These are phyloP conservation scores for Aspergillus sclerotioniger DNA, from an alignment of 495 filamentous ascomycete species.

Conservation along the genomic window DNA sequence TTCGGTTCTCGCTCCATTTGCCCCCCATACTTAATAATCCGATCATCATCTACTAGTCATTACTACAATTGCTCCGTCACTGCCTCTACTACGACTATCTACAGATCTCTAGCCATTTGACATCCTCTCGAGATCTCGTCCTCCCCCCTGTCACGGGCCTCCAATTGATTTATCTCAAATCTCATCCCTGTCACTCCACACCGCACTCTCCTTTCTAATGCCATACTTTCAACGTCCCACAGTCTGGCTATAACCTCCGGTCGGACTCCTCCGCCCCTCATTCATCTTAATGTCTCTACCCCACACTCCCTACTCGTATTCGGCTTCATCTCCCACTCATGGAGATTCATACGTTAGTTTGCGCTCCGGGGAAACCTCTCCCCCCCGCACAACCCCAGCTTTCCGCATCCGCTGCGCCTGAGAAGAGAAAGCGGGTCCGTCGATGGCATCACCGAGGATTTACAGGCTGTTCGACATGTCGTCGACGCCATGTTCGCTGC, in stretches of 20 bases:
- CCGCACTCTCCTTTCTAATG: neutral
- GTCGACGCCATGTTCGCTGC: slow-evolving; percentile 44
- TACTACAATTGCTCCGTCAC: neutral
- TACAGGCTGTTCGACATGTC: slow-evolving; percentile 42
- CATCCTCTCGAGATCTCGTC: neutral
- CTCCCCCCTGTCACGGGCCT: neutral
- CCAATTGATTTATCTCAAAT: neutral
- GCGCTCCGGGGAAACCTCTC: slow-evolving; percentile 24
- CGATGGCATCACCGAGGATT: slow-evolving; percentile 43
- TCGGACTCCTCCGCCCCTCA: slow-evolving; percentile 4
- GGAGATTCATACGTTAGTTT: slow-evolving; percentile 33
- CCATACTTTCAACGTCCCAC: slow-evolving; percentile 2
- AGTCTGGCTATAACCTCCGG: slow-evolving; percentile 3
- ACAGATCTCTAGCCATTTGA: neutral
- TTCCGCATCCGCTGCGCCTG: slow-evolving; percentile 14
- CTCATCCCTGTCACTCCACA: neutral
- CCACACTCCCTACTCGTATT: slow-evolving; percentile 11
- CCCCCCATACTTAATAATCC: slow-evolving; percentile 7
- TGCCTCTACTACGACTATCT: neutral
- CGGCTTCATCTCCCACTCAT: slow-evolving; percentile 21
- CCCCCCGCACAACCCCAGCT: slow-evolving; percentile 13
- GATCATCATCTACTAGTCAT: neutral
- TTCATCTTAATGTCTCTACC: slow-evolving; percentile 29
- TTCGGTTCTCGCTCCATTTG: neutral
- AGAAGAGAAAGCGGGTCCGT: slow-evolving; percentile 44